Evolutionary conservation across 441 rosid genomes (phyloP).

Genomic region (Brassica hybrid): DNA sequence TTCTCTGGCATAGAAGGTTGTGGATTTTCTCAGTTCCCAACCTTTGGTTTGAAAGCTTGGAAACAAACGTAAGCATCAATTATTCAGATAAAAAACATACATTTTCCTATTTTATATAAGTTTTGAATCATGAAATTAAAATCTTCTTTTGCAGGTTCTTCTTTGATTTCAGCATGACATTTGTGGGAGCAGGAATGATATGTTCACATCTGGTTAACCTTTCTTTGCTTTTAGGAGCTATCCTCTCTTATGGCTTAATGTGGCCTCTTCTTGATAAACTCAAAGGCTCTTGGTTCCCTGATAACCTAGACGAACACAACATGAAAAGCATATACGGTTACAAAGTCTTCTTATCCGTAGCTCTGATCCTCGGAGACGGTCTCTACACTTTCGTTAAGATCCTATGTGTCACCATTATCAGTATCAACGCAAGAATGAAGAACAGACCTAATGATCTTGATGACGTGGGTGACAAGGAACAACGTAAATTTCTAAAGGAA

Average conservation of each 20-base stretch:
- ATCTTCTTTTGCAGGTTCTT: slow-evolving; percentile 57
- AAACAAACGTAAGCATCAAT: slow-evolving; percentile 55
- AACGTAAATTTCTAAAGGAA: slow-evolving; percentile 47
- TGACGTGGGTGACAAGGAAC: slow-evolving; percentile 43
- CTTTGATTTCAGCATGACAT: slow-evolving; percentile 88
- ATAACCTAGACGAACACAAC: slow-evolving; percentile 57
- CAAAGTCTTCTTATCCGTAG: slow-evolving; percentile 83
- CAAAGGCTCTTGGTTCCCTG: slow-evolving; percentile 83
- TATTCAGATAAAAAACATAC: neutral
- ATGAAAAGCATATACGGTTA: slow-evolving; percentile 91
- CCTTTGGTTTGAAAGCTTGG: slow-evolving; percentile 82
- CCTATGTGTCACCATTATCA: slow-evolving; percentile 52
- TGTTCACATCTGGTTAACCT: slow-evolving; percentile 85
- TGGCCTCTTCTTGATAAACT: slow-evolving; percentile 83
- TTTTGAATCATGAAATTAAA: slow-evolving; percentile 1
- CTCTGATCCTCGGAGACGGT: slow-evolving; percentile 92
- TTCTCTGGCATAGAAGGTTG: slow-evolving; percentile 62
- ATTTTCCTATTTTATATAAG: neutral
- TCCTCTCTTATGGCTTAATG: slow-evolving; percentile 83
- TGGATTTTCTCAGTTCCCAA: slow-evolving; percentile 87
- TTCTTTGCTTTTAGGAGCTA: slow-evolving; percentile 86
- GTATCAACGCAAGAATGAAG: slow-evolving; percentile 53
- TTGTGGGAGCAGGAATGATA: slow-evolving; percentile 93
- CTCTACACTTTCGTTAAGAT: slow-evolving; percentile 90
- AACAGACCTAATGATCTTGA: slow-evolving; percentile 43